phyloP scores from a whole-genome alignment of 2,329 filamentous ascomycete species.

The Phialophora tarda region DNA sequence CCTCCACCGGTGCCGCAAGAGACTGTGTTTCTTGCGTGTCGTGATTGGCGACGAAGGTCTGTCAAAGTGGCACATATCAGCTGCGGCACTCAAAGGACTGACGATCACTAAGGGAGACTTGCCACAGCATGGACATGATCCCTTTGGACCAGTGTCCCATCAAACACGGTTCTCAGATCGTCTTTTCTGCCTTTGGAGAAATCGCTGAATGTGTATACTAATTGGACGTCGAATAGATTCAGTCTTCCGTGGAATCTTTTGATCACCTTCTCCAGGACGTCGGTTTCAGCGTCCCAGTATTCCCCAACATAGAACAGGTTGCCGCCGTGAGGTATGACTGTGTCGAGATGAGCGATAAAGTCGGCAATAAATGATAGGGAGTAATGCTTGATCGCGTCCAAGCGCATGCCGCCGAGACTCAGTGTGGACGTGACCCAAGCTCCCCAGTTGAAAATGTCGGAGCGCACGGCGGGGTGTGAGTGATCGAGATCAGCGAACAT shows the following conservation, averaged over 20 bases:
- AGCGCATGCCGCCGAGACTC: slow-evolving; percentile 68
- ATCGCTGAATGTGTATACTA: slow-evolving; percentile 71
- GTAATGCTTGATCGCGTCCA: slow-evolving; percentile 77
- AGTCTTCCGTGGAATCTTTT: slow-evolving; percentile 64
- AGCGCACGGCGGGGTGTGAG: slow-evolving; percentile 64
- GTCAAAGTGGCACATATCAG: slow-evolving; percentile 7
- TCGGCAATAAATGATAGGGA: slow-evolving; percentile 68
- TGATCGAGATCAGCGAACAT: slow-evolving; percentile 77
- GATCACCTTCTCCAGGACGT: slow-evolving; percentile 63
- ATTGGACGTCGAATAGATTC: slow-evolving; percentile 69
- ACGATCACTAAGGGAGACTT: slow-evolving; percentile 40
- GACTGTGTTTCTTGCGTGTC: slow-evolving; percentile 38
- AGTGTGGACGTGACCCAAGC: slow-evolving; percentile 68
- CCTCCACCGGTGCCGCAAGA: slow-evolving; percentile 33
- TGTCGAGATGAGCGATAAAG: slow-evolving; percentile 65
- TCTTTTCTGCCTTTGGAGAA: slow-evolving; percentile 60
- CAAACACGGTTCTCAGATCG: slow-evolving; percentile 68
- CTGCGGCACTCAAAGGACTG: background rate
- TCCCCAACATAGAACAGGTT: slow-evolving; percentile 72
- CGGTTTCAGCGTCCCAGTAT: slow-evolving; percentile 67
- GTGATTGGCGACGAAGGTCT: slow-evolving; percentile 59
- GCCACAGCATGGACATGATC: slow-evolving; percentile 52
- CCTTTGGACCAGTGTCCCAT: slow-evolving; percentile 62
- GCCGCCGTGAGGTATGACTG: slow-evolving; percentile 47
- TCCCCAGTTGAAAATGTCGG: slow-evolving; percentile 71